These are phyloP conservation scores for Xylariales sp. DNA, from an alignment of 2,329 filamentous ascomycete genomes.

Conservation along the genomic window DNA sequence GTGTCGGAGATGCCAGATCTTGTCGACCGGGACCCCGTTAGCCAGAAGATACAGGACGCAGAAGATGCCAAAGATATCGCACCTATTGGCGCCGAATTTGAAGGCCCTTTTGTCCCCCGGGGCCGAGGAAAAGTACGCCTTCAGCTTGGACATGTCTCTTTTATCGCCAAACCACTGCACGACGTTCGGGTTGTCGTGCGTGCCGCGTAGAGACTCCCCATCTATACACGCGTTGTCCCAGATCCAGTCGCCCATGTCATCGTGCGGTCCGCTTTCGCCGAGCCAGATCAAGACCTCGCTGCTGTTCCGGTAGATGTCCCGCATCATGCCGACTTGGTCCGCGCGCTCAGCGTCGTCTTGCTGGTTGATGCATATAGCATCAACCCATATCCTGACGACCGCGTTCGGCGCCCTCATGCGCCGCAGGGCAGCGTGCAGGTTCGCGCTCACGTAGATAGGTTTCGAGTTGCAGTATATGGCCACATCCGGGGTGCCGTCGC, in stretches of 20 bases:
- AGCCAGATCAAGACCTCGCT: slow-evolving; percentile 41
- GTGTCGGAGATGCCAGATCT: slow-evolving; percentile 38
- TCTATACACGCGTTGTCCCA: not conserved
- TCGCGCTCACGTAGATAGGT: slow-evolving; percentile 31
- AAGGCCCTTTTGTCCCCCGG: not conserved
- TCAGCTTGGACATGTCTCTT: slow-evolving; percentile 32
- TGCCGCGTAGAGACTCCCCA: not conserved
- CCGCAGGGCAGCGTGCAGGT: slow-evolving; percentile 36
- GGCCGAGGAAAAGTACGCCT: slow-evolving; percentile 29
- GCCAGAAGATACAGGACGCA: slow-evolving; percentile 35
- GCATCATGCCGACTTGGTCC: slow-evolving; percentile 40
- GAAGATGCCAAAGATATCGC: slow-evolving; percentile 39
- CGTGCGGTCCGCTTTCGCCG: slow-evolving; percentile 33
- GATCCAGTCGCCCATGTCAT: slow-evolving; percentile 34
- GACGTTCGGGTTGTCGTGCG: slow-evolving; percentile 23
- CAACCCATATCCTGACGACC: slow-evolving; percentile 38
- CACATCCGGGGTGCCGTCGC: slow-evolving; percentile 17
- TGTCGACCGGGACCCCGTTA: slow-evolving; percentile 34
- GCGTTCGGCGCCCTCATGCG: slow-evolving; percentile 25
- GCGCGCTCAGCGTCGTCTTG: slow-evolving; percentile 35
- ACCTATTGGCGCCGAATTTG: slow-evolving; percentile 1
- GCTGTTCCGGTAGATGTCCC: slow-evolving; percentile 39
- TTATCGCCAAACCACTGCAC: slow-evolving; percentile 35
- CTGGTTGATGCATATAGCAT: slow-evolving; percentile 43
- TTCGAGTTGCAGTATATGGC: slow-evolving; percentile 35